Percentiles rank a stretch among this genome's conserved stretches.
These are phyloP conservation scores for Leishmania tropica DNA, from an alignment of 208 protist species.

Conservation along the genomic window DNA sequence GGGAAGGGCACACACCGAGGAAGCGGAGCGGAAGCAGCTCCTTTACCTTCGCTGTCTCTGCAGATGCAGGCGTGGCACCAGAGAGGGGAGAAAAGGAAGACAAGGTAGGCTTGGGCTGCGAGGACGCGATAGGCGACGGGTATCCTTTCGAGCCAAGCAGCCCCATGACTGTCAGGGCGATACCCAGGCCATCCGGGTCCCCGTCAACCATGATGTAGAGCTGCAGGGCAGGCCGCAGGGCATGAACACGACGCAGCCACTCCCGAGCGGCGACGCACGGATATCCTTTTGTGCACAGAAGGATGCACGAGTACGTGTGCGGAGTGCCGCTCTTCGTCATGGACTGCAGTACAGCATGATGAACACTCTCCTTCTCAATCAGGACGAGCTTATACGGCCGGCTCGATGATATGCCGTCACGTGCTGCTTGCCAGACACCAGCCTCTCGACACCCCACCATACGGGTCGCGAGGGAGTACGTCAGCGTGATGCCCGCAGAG, in stretches of 20 bases:
- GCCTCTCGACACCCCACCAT: constrained; percentile 13
- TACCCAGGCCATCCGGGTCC: constrained; percentile 81
- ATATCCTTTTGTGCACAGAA: constrained; percentile 84
- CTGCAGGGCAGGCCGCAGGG: constrained; percentile 40
- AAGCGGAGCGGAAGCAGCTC: constrained; percentile 25
- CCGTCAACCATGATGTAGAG: constrained; percentile 75
- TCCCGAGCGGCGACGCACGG: constrained; percentile 64
- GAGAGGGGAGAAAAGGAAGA: background rate
- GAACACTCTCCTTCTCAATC: constrained; percentile 82
- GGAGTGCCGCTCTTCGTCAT: background rate
- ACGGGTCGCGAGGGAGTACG: constrained; percentile 20
- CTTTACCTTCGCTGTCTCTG: background rate
- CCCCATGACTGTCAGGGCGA: constrained; percentile 67
- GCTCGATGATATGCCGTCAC: background rate
- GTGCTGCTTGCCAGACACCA: background rate
- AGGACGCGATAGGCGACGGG: background rate
- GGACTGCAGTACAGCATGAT: constrained; percentile 43
- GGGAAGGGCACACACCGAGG: constrained; percentile 18
- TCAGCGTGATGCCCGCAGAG: constrained; percentile 14
- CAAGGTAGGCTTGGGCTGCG: background rate
- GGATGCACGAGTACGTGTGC: constrained; percentile 9
- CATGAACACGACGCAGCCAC: constrained; percentile 56
- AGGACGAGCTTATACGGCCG: constrained; percentile 40
- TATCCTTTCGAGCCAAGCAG: constrained; percentile 13
- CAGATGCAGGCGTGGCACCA: background rate